A percentile compares a stretch with the other conserved stretches of the same genome.
Evolutionary conservation across 2,329 filamentous ascomycete genomes (phyloP).

Genomic region (Rhynchosporium agropyri): DNA sequence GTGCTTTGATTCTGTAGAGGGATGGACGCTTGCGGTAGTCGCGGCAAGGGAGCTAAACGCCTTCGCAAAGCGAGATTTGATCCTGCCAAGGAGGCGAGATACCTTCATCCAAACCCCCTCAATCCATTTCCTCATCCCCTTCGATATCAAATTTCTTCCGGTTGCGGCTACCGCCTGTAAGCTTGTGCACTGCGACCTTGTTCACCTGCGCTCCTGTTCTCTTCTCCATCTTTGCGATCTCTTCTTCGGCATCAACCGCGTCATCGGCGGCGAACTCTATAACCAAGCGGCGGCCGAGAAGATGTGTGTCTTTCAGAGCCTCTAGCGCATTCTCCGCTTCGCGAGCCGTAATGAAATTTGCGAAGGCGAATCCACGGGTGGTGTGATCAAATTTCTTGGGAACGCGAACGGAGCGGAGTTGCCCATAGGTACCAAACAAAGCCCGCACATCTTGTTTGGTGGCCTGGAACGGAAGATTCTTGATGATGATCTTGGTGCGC

Average conservation of each 20-base stretch:
- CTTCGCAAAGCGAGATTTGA: slow-evolving; percentile 4
- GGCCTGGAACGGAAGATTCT: slow-evolving; percentile 96
- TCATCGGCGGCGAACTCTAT: slow-evolving; percentile 91
- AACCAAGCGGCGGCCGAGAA: slow-evolving; percentile 86
- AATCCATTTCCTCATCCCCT: slow-evolving; percentile 55
- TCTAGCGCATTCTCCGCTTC: slow-evolving; percentile 92
- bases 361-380: slow-evolving; percentile 93
- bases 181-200: slow-evolving; percentile 86
- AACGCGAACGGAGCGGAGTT: slow-evolving; percentile 88
- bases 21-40: slow-evolving; percentile 15
- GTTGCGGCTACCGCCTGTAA: slow-evolving; percentile 79
- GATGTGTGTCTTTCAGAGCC: slow-evolving; percentile 87
- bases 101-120: slow-evolving; percentile 17
- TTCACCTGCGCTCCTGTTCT: slow-evolving; percentile 90
- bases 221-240: slow-evolving; percentile 95
- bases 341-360: slow-evolving; percentile 87
- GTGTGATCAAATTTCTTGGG: slow-evolving; percentile 92
- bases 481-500: slow-evolving; percentile 93
- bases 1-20: slow-evolving; percentile 16
- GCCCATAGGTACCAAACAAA: slow-evolving; percentile 86
- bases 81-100: slow-evolving; percentile 20
- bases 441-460: slow-evolving; percentile 88
- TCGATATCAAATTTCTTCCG: slow-evolving; percentile 88
- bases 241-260: slow-evolving; percentile 87
- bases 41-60: slow-evolving; percentile 17